These are phyloP conservation scores for Ganoderma sinense DNA, from an alignment of 1,284 basidiomycete genomes.

Conservation along the genomic window DNA sequence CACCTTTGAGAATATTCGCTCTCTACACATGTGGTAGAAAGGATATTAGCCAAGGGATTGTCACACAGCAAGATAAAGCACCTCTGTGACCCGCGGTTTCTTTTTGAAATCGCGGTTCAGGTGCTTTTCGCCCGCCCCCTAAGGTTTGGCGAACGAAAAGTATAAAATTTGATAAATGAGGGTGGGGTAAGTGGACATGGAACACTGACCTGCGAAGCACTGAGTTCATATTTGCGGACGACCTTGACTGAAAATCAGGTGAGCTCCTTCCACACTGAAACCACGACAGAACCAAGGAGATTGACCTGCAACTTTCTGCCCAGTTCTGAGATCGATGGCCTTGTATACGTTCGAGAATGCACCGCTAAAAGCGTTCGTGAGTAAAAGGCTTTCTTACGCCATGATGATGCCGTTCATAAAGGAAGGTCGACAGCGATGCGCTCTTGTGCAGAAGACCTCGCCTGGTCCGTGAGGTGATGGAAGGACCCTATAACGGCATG, in stretches of 20 bases:
- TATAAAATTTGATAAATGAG: conserved; percentile 34
- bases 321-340: conserved; percentile 81
- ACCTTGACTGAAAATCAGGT: conserved; percentile 78
- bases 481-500: not conserved
- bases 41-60: conserved; percentile 33
- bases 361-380: conserved; percentile 60
- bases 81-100: conserved; percentile 96
- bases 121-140: conserved; percentile 89
- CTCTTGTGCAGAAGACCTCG: not conserved
- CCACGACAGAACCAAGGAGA: conserved; percentile 22
- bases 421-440: not conserved
- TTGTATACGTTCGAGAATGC: conserved; percentile 99
- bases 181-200: conserved; percentile 39
- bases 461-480: not conserved
- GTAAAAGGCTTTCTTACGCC: not conserved
- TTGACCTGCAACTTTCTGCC: conserved; percentile 88
- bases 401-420: not conserved
- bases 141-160: conserved; percentile 32
- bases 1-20: conserved; percentile 95
- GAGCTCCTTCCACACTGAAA: conserved; percentile 14
- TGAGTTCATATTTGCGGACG: conserved; percentile 96
- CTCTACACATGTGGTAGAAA: conserved; percentile 64
- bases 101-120: conserved; percentile 94
- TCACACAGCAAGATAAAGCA: conserved; percentile 51
- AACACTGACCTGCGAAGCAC: conserved; percentile 90